Percentiles rank a stretch among this genome's conserved stretches.
phyloP scores from a whole-genome alignment of 371 early-diverging fungal genomes.

The Mucor velutinosus region DNA sequence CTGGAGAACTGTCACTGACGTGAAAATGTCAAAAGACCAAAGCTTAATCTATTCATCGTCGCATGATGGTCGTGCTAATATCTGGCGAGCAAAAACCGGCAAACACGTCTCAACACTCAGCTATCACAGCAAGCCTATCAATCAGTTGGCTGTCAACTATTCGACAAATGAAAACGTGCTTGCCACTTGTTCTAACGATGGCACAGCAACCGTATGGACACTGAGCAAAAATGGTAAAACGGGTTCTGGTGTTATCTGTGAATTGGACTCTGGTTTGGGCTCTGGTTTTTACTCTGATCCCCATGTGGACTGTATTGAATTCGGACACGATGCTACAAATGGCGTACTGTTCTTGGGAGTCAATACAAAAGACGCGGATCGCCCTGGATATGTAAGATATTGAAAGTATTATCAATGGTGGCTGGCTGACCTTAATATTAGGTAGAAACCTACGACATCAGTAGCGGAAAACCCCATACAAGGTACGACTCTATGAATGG shows the following conservation, averaged over 20 bases:
- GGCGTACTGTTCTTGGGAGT: slow-evolving; percentile 34
- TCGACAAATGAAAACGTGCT: slow-evolving; percentile 26
- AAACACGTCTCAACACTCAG: slow-evolving; percentile 36
- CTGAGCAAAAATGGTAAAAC: slow-evolving; percentile 28
- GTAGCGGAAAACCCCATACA: slow-evolving; percentile 2
- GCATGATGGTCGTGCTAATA: slow-evolving; percentile 33
- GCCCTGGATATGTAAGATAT: slow-evolving; percentile 33
- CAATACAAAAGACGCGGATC: slow-evolving; percentile 14
- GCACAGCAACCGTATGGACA: slow-evolving; percentile 40
- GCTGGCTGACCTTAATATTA: not conserved
- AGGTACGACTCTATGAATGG: slow-evolving; percentile 30
- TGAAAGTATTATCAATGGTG: not conserved
- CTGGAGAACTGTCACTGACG: slow-evolving; percentile 47
- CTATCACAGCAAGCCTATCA: slow-evolving; percentile 28
- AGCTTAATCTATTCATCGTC: slow-evolving; percentile 34
- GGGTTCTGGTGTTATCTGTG: slow-evolving; percentile 34
- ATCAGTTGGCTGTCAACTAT: slow-evolving; percentile 27
- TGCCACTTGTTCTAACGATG: slow-evolving; percentile 41
- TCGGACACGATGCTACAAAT: slow-evolving; percentile 31
- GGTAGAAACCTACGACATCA: slow-evolving; percentile 35
- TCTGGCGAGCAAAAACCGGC: slow-evolving; percentile 32
- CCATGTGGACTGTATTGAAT: slow-evolving; percentile 37
- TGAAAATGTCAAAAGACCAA: slow-evolving; percentile 35
- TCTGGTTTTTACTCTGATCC: slow-evolving; percentile 13
- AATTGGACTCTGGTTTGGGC: slow-evolving; percentile 7